Base-by-base conservation (phyloP, 1,284 basidiomycete genomes). In the Testicularia cyperi region DNA sequence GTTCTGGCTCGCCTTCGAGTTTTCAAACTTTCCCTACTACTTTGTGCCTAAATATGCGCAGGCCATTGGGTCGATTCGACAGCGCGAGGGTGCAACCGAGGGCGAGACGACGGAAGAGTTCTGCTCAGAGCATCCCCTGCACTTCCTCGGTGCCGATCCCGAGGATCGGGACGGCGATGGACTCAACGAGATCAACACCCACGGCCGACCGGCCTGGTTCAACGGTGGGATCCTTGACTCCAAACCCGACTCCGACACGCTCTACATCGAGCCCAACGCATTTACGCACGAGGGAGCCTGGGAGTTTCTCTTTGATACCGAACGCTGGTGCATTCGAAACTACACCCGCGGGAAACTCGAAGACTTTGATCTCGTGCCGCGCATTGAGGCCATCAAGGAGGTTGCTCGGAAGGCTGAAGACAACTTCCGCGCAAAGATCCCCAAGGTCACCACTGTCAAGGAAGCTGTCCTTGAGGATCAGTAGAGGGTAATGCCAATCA, bases 1-100 rank as follows among this genome's bases (percentile, higher is more conserved):
- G 3, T 65, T 60, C 39, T 65, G 62, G 62, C 48, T 65, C 6
- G 52, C 57, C 0, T 65, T 65, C 25, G 62, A 65, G 28, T 52
- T 65, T 22, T 32, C 57, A 14, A 41, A 36, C 20, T 65, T 65
- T 31, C 52, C 49, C 6, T 65, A 65, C 44, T 65, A 61, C 35
- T 61, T 65, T 44, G 56, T 61, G 19, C 48, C 54, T 2, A 26
- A 44, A 6, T 61, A 61, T 15, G 62, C 62, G 8, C 54, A 58
- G 44, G 56, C 52, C 2, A 56, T 65, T 19, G 62, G 62, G 1
- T 38, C 45, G 18, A 38, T 44, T 2, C 42, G 38, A 19, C 34
- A 15, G 23, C 37, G 38, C n/a, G 52, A 29, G 10, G 9, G 9
- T 8, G 8, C 13, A 13, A 35, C 33, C 28, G 20, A 20, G 4